Evolutionary conservation across 2,329 filamentous ascomycete species (phyloP), one percentile per base, ranked within the genome.

Genomic region (Emericellopsis atlantica): DNA sequence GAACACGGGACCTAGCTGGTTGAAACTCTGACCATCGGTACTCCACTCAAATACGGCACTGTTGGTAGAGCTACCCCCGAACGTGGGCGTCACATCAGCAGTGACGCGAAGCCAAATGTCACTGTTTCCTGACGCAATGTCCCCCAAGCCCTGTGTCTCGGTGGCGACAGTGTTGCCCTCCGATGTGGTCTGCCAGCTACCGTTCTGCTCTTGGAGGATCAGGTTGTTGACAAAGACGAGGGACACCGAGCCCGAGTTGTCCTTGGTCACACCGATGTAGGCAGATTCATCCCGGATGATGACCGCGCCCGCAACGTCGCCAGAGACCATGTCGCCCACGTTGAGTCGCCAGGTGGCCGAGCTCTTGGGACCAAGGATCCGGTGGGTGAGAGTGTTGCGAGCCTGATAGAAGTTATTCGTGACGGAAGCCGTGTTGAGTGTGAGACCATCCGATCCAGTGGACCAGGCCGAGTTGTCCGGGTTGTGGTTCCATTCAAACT

Each of bases 401-500:
- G 66, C 65, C 2, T 47, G 45, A 37, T 61, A 67, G 4, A 76
- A 52, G 44, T 76, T 70, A 33, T 55, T 53, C 0, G 72, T 77
- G 1, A 74, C 60, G 0, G 65, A 69, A 3, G 65, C 68, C 2
- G 72, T 67, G 22, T 52, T 56, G 2, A 76, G 56, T 0, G 56
- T 59, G 3, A 76, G 49, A 1, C 51, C 49, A 11, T 39, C 44
- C 4, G 36, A 15, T 22, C 60, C 52, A 7, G 72, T 57, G 10
- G 51, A 51, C 52, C 56, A 77, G 22, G 64, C 67, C 4, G 50
- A 55, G 12, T 56, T 62, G 45, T 77, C 70, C 0, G 74, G 73
- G 50, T 77, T 76, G 48, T 77, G 73, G 50, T 77, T 78, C 71
- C 72, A 78, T 50, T 77, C 72, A 70, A 71, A 77, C 15, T 66